Conservation (phyloP, 1,284 basidiomycete species). For the Cutaneotrichosporon mucoides region DNA sequence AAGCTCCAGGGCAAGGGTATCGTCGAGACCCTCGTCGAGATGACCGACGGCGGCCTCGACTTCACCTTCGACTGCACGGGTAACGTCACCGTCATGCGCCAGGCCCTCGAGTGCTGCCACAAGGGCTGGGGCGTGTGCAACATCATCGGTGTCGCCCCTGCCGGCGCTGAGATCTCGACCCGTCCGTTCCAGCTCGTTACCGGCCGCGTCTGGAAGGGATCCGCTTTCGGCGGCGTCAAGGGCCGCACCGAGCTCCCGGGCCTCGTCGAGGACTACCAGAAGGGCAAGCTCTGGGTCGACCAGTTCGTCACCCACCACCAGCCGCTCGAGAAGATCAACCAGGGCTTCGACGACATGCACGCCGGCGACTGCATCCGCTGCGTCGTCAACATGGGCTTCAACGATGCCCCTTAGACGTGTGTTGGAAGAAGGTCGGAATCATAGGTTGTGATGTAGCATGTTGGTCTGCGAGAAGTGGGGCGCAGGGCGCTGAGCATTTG, state of each 20-base stretch:
- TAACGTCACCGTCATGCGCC: constrained; percentile 92
- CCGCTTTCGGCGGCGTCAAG: constrained; percentile 97
- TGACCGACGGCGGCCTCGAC: constrained; percentile 95
- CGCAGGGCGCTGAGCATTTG: too few species aligned
- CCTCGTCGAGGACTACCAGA: constrained; percentile 62
- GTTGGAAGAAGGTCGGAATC: neutral
- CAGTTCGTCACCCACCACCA: constrained; percentile 83
- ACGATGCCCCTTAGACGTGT: constrained; percentile 8
- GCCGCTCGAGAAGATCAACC: constrained; percentile 72
- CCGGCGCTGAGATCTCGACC: constrained; percentile 97
- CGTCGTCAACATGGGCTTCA: constrained; percentile 56
- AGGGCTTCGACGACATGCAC: constrained; percentile 93
- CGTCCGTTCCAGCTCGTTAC: constrained; percentile 79
- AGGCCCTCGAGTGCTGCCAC: constrained; percentile 93
- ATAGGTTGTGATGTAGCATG: neutral
- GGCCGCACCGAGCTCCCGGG: constrained; percentile 90
- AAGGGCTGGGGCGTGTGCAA: constrained; percentile 99
- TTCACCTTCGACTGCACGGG: constrained; percentile 97
- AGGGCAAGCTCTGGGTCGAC: constrained; percentile 59
- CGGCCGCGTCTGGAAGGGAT: constrained; percentile 91
- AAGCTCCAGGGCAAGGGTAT: constrained; percentile 71
- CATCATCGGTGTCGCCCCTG: constrained; percentile 88
- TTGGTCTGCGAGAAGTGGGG: too few species aligned
- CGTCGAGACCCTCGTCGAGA: constrained; percentile 83
- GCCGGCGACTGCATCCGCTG: constrained; percentile 89